Conservation (phyloP, 2,329 filamentous ascomycete species). For the Pseudogymnoascus pannorum region DNA sequence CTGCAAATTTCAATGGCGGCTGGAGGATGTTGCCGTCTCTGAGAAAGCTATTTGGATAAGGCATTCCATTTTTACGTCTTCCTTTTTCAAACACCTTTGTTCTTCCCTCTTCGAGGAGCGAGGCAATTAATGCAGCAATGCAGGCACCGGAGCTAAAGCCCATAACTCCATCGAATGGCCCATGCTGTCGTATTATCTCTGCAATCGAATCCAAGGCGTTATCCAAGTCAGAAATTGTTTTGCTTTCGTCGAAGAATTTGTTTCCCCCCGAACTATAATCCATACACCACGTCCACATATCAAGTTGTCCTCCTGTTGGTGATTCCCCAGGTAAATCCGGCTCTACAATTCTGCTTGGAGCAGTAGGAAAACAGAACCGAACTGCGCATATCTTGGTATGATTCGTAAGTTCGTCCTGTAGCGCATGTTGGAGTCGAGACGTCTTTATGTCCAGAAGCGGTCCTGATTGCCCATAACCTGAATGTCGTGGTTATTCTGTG, state of each 20-base stretch:
- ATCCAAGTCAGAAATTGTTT: not conserved
- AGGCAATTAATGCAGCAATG: no score
- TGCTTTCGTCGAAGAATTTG: not conserved
- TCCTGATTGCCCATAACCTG: not conserved
- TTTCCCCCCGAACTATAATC: not conserved
- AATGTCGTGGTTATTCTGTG: not conserved
- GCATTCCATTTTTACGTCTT: no score
- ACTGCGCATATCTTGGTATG: not conserved
- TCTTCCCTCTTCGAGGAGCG: no score
- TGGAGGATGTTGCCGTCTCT: not conserved
- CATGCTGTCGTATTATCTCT: not conserved
- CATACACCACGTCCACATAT: not conserved
- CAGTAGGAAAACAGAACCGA: not conserved
- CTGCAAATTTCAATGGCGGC: slow-evolving; percentile 8
- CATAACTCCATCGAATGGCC: slow-evolving; percentile 11
- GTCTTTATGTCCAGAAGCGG: not conserved
- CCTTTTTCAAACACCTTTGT: no score
- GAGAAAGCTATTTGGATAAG: not conserved
- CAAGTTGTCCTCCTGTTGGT: not conserved
- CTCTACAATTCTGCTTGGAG: not conserved
- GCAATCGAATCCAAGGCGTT: not conserved
- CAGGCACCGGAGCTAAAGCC: slow-evolving; percentile 11
- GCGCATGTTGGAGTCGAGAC: not conserved
- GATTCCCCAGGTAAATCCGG: not conserved
- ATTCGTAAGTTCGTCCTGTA: not conserved